phyloP scores from a whole-genome alignment of 345 rosid species.

The Carallia pectinifolia region DNA sequence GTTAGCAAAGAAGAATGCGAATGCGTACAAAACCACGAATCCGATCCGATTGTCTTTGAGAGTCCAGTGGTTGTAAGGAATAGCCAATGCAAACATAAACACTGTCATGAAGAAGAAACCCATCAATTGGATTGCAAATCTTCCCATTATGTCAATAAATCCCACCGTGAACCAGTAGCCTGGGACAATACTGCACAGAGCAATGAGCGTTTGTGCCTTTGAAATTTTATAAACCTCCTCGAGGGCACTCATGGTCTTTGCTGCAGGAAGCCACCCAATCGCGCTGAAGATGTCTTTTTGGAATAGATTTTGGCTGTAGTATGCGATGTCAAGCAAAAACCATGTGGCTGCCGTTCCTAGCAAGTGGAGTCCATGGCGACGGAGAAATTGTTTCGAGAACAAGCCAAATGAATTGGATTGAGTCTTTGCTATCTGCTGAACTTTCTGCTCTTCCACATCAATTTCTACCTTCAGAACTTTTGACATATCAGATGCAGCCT shows the following conservation, averaged over 20 bases:
- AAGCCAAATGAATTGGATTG: constrained; percentile 44
- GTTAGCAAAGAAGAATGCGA: constrained; percentile 86
- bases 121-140: constrained; percentile 79
- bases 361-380: constrained; percentile 77
- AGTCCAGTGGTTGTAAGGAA: constrained; percentile 83
- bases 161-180: constrained; percentile 90
- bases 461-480: constrained; percentile 71
- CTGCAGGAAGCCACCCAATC: constrained; percentile 77
- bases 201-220: constrained; percentile 80
- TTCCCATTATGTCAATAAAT: constrained; percentile 60
- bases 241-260: constrained; percentile 71
- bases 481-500: constrained; percentile 79
- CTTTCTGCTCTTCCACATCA: constrained; percentile 50
- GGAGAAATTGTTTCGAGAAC: constrained; percentile 55
- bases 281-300: constrained; percentile 88
- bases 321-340: constrained; percentile 86
- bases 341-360: constrained; percentile 81
- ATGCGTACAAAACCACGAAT: constrained; percentile 62
- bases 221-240: constrained; percentile 75
- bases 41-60: constrained; percentile 69
- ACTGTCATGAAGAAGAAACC: constrained; percentile 94
- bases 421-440: constrained; percentile 19
- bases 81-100: constrained; percentile 81
- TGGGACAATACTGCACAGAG: constrained; percentile 73
- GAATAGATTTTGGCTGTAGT: constrained; percentile 79